Base-by-base conservation (phyloP, 2,329 filamentous ascomycete genomes). In the Xenoacremonium recifei region DNA sequence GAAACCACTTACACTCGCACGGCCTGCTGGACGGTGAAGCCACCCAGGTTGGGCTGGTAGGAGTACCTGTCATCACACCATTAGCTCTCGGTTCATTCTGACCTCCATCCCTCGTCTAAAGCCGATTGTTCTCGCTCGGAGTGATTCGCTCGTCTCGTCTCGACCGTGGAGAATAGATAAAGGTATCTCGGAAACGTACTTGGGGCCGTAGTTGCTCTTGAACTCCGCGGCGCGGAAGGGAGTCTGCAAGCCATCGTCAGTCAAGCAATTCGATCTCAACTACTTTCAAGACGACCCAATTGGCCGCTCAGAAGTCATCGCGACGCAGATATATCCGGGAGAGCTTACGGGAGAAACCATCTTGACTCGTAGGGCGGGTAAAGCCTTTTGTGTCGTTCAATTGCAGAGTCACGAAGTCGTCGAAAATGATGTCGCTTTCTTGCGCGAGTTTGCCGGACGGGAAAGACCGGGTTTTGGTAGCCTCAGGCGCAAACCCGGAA, bases 191-290 rank as follows among this genome's bases (percentile, higher is more conserved):
- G 10, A 20, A 20, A 63, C 64, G 68, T 79, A 85, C 82, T 82
- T 84, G 39, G 82, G 82, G 62, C 79, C 81, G 63, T 80, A 83
- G 53, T 74, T 70, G 69, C 79, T 84, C 69, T 75, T 76, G 74
- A 82, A 84, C 50, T 64, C 55, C 48, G 65, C 59, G 61, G 66
- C 64, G 65, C 65, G 69, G 62, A 68, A 54, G 59, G 69, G 68
- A 63, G 70, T 71, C 76, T 79, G 55, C 44, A 19, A 20, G 40
- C 31, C 46, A 36, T 39, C 44, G 48, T 50, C 48, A 55, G 47
- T 59, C 32, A 34, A 7, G n/a, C 32, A 7, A 18, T 34, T 34
- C 29, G 15, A 11, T 15, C 17, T 20, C 32, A 31, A 6, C 11
- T n/a, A n/a, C n/a, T n/a, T 12, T 12, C n/a, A 30, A 5, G 27